Conservation (phyloP, 1,139 yeast species). For the Hyphopichia pseudoburtonii region DNA sequence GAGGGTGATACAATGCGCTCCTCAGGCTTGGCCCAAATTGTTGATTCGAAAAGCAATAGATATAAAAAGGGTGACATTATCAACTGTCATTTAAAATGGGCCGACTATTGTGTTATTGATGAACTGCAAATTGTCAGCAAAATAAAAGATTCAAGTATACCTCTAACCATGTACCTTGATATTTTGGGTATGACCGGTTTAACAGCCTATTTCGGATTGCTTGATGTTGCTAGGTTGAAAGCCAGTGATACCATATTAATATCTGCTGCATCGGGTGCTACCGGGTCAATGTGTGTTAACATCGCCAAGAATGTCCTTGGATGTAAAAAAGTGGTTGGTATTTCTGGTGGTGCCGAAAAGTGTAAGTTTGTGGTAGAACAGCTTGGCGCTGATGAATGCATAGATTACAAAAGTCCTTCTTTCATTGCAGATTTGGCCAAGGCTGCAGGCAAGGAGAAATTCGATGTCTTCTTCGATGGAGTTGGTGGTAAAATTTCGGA, state of each 20-base stretch:
- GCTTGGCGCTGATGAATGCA: conserved; percentile 30
- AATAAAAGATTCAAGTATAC: conserved; percentile 14
- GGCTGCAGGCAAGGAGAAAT: conserved; percentile 16
- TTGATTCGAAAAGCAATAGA: conserved; percentile 40
- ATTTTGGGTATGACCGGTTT: conserved; percentile 37
- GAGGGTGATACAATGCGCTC: conserved; percentile 52
- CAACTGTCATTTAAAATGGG: conserved; percentile 37
- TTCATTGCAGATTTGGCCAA: conserved; percentile 11
- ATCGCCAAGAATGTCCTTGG: conserved; percentile 29
- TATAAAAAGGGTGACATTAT: conserved; percentile 48
- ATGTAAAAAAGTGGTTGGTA: conserved; percentile 28
- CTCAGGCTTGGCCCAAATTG: conserved; percentile 48
- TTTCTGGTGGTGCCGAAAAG: conserved; percentile 30
- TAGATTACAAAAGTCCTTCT: conserved; percentile 20
- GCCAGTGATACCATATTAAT: conserved; percentile 25
- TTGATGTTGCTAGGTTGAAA: conserved; percentile 24
- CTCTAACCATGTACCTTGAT: conserved; percentile 41
- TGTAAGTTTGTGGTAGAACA: conserved; percentile 29
- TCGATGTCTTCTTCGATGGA: conserved; percentile 22
- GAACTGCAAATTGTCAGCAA: conserved; percentile 13
- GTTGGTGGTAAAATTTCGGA: conserved; percentile 25
- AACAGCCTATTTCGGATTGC: conserved; percentile 31
- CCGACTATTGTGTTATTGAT: conserved; percentile 34
- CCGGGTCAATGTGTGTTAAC: conserved; percentile 32
- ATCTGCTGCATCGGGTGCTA: conserved; percentile 36